phyloP scores from a whole-genome alignment of 2,329 filamentous ascomycete species.

The Cryphonectria nitschkei region DNA sequence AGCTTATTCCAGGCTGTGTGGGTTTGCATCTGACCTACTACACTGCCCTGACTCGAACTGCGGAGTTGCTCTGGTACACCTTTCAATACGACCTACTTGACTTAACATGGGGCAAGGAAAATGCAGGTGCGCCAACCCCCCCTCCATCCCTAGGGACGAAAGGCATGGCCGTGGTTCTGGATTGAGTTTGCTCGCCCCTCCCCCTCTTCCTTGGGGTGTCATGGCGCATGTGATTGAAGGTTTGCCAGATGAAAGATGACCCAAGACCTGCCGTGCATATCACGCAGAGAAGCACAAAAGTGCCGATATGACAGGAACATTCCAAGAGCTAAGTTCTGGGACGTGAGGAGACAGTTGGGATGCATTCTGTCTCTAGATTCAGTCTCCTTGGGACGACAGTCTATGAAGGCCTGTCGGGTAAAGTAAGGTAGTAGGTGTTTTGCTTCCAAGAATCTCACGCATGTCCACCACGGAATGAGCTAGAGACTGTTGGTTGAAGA shows the following conservation, averaged over 20 bases:
- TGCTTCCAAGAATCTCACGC: not conserved
- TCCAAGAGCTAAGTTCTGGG: not conserved
- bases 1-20: constrained; percentile 6
- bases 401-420: not conserved
- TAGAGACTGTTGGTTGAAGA: not conserved
- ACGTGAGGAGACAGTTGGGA: too few species aligned
- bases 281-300: not conserved
- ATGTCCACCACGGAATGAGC: not conserved
- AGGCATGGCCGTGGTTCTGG: not conserved
- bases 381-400: too few species aligned
- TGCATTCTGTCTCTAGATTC: not conserved
- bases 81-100: not conserved
- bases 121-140: too few species aligned
- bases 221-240: not conserved
- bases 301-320: not conserved
- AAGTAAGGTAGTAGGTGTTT: not conserved
- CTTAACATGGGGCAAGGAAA: too few species aligned
- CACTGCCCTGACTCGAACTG: constrained; percentile 5
- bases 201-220: not conserved
- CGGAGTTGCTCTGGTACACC: not conserved
- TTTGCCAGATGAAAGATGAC: not conserved
- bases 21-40: not conserved
- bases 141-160: too few species aligned
- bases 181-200: not conserved
- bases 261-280: not conserved